Base-by-base conservation (phyloP, 805 yeast genomes). In the Naumovozyma dairenensis region DNA sequence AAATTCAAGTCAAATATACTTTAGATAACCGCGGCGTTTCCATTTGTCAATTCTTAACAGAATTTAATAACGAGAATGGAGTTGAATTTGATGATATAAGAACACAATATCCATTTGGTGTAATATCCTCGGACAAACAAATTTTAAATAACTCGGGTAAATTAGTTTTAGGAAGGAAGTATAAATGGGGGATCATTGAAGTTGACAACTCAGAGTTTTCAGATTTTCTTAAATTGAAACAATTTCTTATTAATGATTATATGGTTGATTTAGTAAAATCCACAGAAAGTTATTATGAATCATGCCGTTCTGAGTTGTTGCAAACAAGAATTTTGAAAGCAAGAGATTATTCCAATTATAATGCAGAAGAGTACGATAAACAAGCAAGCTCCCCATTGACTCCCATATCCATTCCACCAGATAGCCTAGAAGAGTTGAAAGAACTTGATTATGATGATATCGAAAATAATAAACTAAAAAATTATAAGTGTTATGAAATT, bases 181-280 rank as follows among this genome's bases (percentile, higher is more conserved):
- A 85, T 60, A 67, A 64, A 13, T 87, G 96, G 96, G 96, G 96
- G 1, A 57, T 72, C 16, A 82, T 83, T 10, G 94, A 86, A 51
- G 80, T 83, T 26, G 94, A 82, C 49, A 79, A 84, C 53, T 71
- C 69, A 14, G 56, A 62, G 6, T 86, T 80, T 55, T 83, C 94
- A 58, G 96, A 89, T 53, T 85, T 85, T 49, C 42, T 58, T 19
- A 66, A 66, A 39, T 65, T 87, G 42, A 72, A 83, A 44, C 69
- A 74, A 22, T 58, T 84, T 25, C 60, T 87, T 31, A 65, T 87
- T 58, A 68, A 77, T 16, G 68, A 76, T 15, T 71, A 83, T 56
- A 71, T 84, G 80, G 69, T 81, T 32, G 95, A 86, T 49, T 68
- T 87, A 44, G 74, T 84, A 26, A 52, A 63, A n/a, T 67, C 85